Conservation (phyloP, 176 grass and related monocot genomes). For the Hyparrhenia diplandra region DNA sequence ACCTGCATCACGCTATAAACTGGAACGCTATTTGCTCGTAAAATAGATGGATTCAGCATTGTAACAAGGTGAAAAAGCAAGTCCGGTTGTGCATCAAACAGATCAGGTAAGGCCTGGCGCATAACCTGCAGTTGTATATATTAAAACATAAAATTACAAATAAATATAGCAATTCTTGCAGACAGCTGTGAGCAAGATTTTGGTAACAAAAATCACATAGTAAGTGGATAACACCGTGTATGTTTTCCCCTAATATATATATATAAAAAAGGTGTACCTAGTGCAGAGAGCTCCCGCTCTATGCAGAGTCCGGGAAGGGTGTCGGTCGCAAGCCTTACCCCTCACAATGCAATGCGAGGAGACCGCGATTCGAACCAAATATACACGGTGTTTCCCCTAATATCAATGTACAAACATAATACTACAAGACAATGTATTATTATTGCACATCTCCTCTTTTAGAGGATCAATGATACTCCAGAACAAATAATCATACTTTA, state of each 20-base stretch:
- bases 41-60: conserved; percentile 89
- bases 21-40: conserved; percentile 68
- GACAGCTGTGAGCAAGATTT: not conserved
- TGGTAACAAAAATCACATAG: too few species aligned
- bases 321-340: too few species aligned
- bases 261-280: too few species aligned
- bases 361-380: too few species aligned
- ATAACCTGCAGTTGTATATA: conserved; percentile 58
- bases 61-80: conserved; percentile 95
- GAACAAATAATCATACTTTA: too few species aligned
- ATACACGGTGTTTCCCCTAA: too few species aligned
- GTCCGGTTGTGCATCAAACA: conserved; percentile 92
- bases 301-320: too few species aligned
- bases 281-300: too few species aligned
- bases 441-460: not conserved
- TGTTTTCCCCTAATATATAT: too few species aligned
- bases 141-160: not conserved
- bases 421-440: not conserved
- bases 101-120: conserved; percentile 77
- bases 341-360: too few species aligned
- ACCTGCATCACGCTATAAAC: conserved; percentile 96
- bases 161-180: conserved; percentile 5
- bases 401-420: not conserved
- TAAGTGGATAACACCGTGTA: too few species aligned
- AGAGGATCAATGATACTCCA: too few species aligned